A percentile compares a stretch with the other conserved stretches of the same genome.
These are phyloP conservation scores for Leucocoprinus leucothites DNA, from an alignment of 768 basidiomycete genomes.

Conservation along the genomic window DNA sequence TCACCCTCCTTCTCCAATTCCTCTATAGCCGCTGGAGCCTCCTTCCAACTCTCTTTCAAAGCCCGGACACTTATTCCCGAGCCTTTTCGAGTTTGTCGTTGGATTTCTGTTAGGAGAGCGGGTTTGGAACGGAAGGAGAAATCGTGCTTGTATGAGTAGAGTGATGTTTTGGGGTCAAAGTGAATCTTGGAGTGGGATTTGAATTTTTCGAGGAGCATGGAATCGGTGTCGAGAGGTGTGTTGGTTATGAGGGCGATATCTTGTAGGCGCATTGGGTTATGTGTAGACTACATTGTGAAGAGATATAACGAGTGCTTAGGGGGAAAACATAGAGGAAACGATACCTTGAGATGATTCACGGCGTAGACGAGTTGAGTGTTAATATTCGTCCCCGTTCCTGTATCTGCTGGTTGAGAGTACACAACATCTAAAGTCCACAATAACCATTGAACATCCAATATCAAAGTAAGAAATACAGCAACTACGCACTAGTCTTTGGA, in stretches of 20 bases:
- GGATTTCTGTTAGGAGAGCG: slow-evolving; percentile 80
- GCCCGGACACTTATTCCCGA: slow-evolving; percentile 82
- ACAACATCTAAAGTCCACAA: slow-evolving; percentile 65
- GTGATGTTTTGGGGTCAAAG: slow-evolving; percentile 78
- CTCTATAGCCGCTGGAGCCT: slow-evolving; percentile 51
- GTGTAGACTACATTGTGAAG: slow-evolving; percentile 44
- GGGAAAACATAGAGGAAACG: slow-evolving; percentile 11
- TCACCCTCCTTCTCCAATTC: slow-evolving; percentile 22
- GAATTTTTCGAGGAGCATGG: slow-evolving; percentile 74
- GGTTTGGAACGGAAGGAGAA: slow-evolving; percentile 83
- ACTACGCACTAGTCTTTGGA: slow-evolving; percentile 59
- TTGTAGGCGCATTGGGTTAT: slow-evolving; percentile 81
- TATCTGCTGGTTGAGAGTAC: slow-evolving; percentile 87
- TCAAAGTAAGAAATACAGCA: slow-evolving; percentile 11
- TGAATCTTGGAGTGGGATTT: slow-evolving; percentile 74
- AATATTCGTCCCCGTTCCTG: slow-evolving; percentile 74
- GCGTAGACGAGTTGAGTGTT: slow-evolving; percentile 88
- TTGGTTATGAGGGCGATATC: slow-evolving; percentile 82
- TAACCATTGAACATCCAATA: slow-evolving; percentile 15
- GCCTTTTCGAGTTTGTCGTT: slow-evolving; percentile 78
- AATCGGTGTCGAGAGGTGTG: slow-evolving; percentile 73
- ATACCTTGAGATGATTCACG: slow-evolving; percentile 79
- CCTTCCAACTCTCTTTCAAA: slow-evolving; percentile 90
- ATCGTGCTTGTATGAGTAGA: slow-evolving; percentile 91
- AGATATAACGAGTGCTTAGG: not conserved